Percentiles rank a stretch among this genome's conserved stretches.
Conservation (phyloP, 1,284 basidiomycete species). For the Ganoderma multipileum region DNA sequence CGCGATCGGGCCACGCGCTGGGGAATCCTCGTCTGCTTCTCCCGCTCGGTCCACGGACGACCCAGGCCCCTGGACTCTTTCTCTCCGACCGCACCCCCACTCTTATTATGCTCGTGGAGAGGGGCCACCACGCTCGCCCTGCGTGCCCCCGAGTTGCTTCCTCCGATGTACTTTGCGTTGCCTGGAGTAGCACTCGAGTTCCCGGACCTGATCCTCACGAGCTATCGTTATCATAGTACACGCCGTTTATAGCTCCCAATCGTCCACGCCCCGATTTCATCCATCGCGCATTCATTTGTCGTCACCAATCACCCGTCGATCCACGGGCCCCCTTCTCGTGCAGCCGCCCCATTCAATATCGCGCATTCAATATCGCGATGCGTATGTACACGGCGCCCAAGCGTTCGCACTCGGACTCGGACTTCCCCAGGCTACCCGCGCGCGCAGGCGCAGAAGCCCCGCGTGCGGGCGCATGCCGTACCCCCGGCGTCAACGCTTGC, state of each 20-base stretch:
- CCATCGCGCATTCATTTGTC: background rate
- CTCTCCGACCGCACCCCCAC: background rate
- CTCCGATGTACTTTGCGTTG: background rate
- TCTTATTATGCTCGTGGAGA: too few species aligned
- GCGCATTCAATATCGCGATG: background rate
- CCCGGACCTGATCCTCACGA: background rate
- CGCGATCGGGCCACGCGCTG: constrained; percentile 3
- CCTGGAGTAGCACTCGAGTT: background rate
- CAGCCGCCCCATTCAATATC: background rate
- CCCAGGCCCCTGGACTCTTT: background rate
- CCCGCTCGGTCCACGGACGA: background rate
- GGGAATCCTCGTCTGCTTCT: constrained; percentile 9
- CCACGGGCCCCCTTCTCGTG: background rate
- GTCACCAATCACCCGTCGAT: background rate
- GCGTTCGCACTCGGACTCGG: background rate
- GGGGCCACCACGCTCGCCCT: background rate
- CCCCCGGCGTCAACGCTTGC: background rate
- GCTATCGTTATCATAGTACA: background rate
- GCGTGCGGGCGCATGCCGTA: background rate
- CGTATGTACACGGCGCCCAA: background rate
- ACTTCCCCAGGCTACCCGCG: background rate
- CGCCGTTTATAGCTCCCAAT: constrained; percentile 1
- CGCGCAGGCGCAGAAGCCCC: constrained; percentile 1
- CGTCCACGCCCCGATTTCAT: background rate
- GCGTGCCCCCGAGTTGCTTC: background rate